Conservation (phyloP, 495 filamentous ascomycete genomes). For the Usnea hakonensis region DNA sequence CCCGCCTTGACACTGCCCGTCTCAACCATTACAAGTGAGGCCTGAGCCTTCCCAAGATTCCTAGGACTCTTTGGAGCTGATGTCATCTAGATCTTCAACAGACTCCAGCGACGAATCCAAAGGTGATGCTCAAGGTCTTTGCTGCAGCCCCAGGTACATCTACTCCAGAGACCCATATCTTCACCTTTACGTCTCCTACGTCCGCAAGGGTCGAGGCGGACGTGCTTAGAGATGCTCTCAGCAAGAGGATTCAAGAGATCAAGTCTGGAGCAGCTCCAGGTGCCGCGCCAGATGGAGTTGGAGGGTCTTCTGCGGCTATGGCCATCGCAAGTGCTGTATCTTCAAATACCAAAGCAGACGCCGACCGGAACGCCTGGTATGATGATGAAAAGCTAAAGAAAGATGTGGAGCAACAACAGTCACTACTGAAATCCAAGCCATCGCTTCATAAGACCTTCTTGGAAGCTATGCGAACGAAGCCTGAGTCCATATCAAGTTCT, state of each 20-base stretch:
- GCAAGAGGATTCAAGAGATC: slow-evolving; percentile 60
- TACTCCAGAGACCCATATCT: slow-evolving; percentile 63
- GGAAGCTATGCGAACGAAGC: slow-evolving; percentile 69
- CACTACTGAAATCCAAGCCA: slow-evolving; percentile 68
- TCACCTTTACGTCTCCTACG: slow-evolving; percentile 72
- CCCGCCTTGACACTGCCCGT: slow-evolving; percentile 62
- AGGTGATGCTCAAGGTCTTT: slow-evolving; percentile 87
- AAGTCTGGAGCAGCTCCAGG: slow-evolving; percentile 48
- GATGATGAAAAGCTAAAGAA: slow-evolving; percentile 66
- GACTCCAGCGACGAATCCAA: slow-evolving; percentile 70
- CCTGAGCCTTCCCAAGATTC: slow-evolving; percentile 14
- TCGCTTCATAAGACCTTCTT: slow-evolving; percentile 70
- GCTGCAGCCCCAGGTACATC: slow-evolving; percentile 51
- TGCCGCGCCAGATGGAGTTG: slow-evolving; percentile 34
- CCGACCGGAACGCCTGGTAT: slow-evolving; percentile 53
- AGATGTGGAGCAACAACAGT: slow-evolving; percentile 75
- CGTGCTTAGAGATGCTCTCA: slow-evolving; percentile 70
- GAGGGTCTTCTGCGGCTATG: slow-evolving; percentile 46
- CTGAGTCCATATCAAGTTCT: slow-evolving; percentile 64
- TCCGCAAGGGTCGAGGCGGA: slow-evolving; percentile 76
- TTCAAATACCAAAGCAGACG: slow-evolving; percentile 24
- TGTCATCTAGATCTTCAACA: slow-evolving; percentile 70
- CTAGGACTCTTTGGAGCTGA: neutral
- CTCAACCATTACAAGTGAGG: slow-evolving; percentile 69
- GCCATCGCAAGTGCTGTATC: slow-evolving; percentile 51